Base-by-base conservation (phyloP, 164 flowering plant species). In the Macadamia tetraphylla region DNA sequence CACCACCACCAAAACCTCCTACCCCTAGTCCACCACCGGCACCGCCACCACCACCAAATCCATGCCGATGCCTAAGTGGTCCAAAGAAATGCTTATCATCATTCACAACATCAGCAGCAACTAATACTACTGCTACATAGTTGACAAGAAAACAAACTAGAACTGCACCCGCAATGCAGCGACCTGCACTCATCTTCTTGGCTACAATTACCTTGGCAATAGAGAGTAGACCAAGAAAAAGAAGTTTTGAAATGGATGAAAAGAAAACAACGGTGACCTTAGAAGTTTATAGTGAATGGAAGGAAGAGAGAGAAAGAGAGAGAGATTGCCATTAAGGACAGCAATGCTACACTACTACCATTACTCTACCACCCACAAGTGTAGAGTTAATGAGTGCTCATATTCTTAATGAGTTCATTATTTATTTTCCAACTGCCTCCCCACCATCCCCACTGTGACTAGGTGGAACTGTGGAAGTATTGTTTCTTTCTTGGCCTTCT, bases 1-100 rank as follows among this genome's bases (percentile, higher is more conserved):
- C 14, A 6, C 58, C 58, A 55, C 58, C n/a, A 13, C 58, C 58
- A 13, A 55, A 17, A 6, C 58, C 58, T 12, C 58, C 58, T 6
- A 9, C 58, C 2, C 15, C 1, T 18, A 53, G 57, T 14, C 57
- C 57, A 53, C 57, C 57, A 53, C 57, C 57, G 15, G 10, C 14
- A 53, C 57, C 57, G 15, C 57, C 57, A 10, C 14, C 14, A 14
- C 58, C 58, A 6, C 58, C 58, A 49, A 49, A 49, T 5, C 53
- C 53, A 49, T 10, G 15, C 3, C 18, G 58, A 14, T 35, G 40
- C 5, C 40, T 35, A 35, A 35, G 40, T 2, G 23, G 58, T 55
- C 58, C 58, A 55, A 55, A 55, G 58, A 55, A 55, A 18, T 55
- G 58, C 58, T 55, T 55, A 55, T 55, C 58, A 14, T 55, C 58